Base-by-base conservation (phyloP, 768 basidiomycete genomes). In the Dendrothele bispora region DNA sequence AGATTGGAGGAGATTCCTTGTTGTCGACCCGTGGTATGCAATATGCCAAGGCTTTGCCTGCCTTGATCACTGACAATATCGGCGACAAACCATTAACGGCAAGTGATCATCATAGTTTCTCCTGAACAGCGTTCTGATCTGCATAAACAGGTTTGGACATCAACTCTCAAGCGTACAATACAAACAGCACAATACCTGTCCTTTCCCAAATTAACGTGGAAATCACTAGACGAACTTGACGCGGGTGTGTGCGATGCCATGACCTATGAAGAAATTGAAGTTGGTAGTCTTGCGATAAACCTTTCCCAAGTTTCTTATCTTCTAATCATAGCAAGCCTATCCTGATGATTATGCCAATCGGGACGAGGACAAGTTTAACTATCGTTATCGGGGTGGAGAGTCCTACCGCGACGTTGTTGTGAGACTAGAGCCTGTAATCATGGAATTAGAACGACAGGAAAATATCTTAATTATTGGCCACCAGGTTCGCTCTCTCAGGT, bases 291-390 rank as follows among this genome's bases (percentile, higher is more conserved):
- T 20, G 20, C 20, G 24, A 35, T 24, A 5, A 0, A 14, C 37
- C 17, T 20, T 17, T 25, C n/a, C n/a, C n/a, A n/a, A n/a, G n/a
- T n/a, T n/a, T n/a, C n/a, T n/a, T n/a, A n/a, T n/a, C n/a, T 49
- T 27, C 1, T 22, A 24, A 2, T 49, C 50, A 2, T 55, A 95
- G 92, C 83, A 85, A 78, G 80, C 85, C 53, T 99, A 98, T 63
- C 97, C 97, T 0, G 97, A 99, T 48, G 97, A 99, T 62, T 98
- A 95, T 66, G 94, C 92, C 14, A 94, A 95, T 62, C 84, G 97
- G 21, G 97, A 99, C 58, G 93, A 98, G 49, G 97, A 99, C 75
- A 99, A 99, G 69, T 99, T 97, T 68, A 98, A 98, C 67, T 99
- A 99, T 66, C 84, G 97, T 24, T 98, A 98, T 66, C 80, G 97